A percentile compares a stretch with the other conserved stretches of the same genome.
Evolutionary conservation across 805 yeast genomes (phyloP).

Genomic region (Saccharomycopsis sp.): DNA sequence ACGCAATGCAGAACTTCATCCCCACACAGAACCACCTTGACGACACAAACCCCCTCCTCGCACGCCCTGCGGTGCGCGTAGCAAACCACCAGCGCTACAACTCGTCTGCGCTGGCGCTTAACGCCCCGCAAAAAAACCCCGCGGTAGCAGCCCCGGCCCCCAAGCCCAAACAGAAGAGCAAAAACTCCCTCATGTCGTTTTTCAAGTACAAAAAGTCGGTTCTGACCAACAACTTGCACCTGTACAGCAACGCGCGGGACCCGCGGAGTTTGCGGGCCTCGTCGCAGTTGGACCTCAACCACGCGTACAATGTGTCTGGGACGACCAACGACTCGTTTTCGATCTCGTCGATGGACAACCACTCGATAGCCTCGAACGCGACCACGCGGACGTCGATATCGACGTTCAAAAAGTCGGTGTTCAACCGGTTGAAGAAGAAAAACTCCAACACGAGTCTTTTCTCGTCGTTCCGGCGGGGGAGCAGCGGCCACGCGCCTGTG

Average conservation of each 20-base stretch:
- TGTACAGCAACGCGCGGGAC: not conserved
- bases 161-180: slow-evolving; percentile 6
- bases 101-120: not conserved
- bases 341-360: slow-evolving; percentile 11
- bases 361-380: slow-evolving; percentile 13
- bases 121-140: not conserved
- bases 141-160: not conserved
- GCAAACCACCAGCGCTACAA: not conserved
- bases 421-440: slow-evolving; percentile 11
- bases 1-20: slow-evolving; percentile 4
- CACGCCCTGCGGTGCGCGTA: too few species aligned
- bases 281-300: slow-evolving; percentile 12
- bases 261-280: slow-evolving; percentile 5
- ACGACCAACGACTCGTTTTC: slow-evolving; percentile 16
- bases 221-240: slow-evolving; percentile 13
- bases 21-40: slow-evolving; percentile 8
- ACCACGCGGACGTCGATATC: slow-evolving; percentile 20
- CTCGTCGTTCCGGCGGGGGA: not conserved
- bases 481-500: too few species aligned
- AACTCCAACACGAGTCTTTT: not conserved
- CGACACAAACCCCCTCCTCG: not conserved
- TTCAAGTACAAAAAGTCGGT: slow-evolving; percentile 18
- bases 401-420: slow-evolving; percentile 15
- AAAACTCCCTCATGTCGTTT: slow-evolving; percentile 16
- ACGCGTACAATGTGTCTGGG: slow-evolving; percentile 3